Percentiles rank a stretch among this genome's conserved stretches.
Conservation (phyloP, 345 rosid genomes). For the Gossypium ekmanianum region DNA sequence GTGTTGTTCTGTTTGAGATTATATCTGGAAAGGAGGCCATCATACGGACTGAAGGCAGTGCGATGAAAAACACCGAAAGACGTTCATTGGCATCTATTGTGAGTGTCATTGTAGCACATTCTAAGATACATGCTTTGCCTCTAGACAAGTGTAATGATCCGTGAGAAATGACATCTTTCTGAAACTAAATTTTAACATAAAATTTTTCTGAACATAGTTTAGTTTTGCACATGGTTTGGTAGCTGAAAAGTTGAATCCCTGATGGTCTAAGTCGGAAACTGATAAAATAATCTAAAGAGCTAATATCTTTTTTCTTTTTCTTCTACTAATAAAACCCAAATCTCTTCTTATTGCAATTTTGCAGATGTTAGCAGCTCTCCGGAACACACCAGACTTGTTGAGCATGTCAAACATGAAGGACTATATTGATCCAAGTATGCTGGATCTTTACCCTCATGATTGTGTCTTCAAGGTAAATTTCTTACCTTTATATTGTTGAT, state of each 20-base stretch:
- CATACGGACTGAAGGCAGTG: constrained; percentile 57
- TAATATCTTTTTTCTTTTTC: background rate
- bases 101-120: constrained; percentile 32
- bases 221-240: too few species aligned
- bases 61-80: constrained; percentile 63
- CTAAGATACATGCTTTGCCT: constrained; percentile 1
- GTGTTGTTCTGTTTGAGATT: constrained; percentile 86
- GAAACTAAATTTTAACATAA: too few species aligned
- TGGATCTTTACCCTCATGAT: constrained; percentile 90
- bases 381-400: constrained; percentile 62
- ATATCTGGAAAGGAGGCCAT: constrained; percentile 89
- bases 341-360: constrained; percentile 14
- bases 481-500: background rate
- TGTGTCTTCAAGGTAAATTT: constrained; percentile 79
- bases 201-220: too few species aligned
- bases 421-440: constrained; percentile 66
- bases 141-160: background rate
- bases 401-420: constrained; percentile 73
- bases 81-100: constrained; percentile 82
- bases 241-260: too few species aligned
- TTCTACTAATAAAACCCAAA: background rate
- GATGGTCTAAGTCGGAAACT: background rate
- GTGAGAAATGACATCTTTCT: background rate
- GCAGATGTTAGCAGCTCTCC: constrained; percentile 78
- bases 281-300: background rate